phyloP scores from a whole-genome alignment of 2,329 filamentous ascomycete species.

The Dothistroma septosporum region DNA sequence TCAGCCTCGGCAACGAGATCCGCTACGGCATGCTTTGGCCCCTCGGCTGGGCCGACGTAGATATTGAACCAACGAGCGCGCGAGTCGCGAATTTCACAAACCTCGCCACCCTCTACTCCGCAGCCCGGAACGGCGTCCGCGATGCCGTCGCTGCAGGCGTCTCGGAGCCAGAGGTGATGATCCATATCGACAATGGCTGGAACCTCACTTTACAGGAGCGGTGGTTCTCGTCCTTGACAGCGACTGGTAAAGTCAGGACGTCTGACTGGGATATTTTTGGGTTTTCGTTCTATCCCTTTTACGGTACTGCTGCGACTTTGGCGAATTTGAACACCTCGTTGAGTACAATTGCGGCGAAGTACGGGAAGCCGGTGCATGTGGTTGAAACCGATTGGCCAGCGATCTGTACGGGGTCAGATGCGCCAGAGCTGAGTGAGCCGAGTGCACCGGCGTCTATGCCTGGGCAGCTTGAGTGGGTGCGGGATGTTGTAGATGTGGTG shows the following conservation, averaged over 20 bases:
- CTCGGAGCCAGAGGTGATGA: conserved; percentile 33
- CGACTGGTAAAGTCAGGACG: conserved; percentile 28
- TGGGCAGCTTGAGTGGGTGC: conserved; percentile 32
- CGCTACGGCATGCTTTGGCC: conserved; percentile 40
- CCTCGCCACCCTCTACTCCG: conserved; percentile 31
- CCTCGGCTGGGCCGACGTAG: conserved; percentile 34
- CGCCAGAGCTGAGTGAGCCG: conserved; percentile 33
- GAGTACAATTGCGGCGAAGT: conserved; percentile 27
- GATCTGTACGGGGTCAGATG: conserved; percentile 24
- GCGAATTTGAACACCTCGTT: conserved; percentile 27
- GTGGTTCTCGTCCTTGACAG: conserved; percentile 32
- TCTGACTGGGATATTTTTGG: conserved; percentile 32
- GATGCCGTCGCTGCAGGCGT: conserved; percentile 33
- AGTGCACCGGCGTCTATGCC: conserved; percentile 25
- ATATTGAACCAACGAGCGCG: conserved; percentile 33
- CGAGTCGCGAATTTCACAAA: conserved; percentile 35
- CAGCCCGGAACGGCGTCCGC: conserved; percentile 30
- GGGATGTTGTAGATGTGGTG: conserved; percentile 27
- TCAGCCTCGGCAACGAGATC: conserved; percentile 42
- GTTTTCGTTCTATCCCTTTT: conserved; percentile 33
- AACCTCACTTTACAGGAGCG: conserved; percentile 30
- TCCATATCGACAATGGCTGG: conserved; percentile 36
- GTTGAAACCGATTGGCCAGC: conserved; percentile 35
- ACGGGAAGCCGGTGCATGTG: conserved; percentile 33
- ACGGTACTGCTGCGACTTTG: conserved; percentile 32